Base-by-base conservation (phyloP, 495 filamentous ascomycete genomes). In the Cladorrhinum samala region DNA sequence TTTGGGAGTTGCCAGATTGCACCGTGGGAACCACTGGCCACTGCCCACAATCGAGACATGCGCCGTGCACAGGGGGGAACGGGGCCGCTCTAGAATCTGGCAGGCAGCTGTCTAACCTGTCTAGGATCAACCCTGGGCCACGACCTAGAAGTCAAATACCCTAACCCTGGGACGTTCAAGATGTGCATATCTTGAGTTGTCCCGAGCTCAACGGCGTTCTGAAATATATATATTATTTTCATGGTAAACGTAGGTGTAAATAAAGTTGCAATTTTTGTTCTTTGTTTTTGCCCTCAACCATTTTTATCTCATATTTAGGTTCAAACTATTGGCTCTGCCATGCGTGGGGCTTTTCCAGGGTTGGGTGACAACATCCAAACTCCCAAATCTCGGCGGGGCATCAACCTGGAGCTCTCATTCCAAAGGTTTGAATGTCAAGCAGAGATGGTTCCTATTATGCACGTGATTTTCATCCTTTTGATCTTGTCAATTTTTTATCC, bases 1-100 rank as follows among this genome's bases (percentile, higher is more conserved):
- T 40, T 47, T 48, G 55, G 55, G 46, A 52, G 59, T 65, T 67
- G 65, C 65, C 65, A 67, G 65, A 67, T 67, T 67, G 64, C 65
- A 59, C 44, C n/a, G n/a, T n/a, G n/a, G n/a, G n/a, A 44, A 45
- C 38, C 36, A 40, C 38, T 49, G 42, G 43, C 43, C 38, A 19
- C 46, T 51, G 40, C 27, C 27, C 27, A 45, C 52, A 39, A 50
- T 55, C 55, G 13, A 61, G 48, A 41, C 50, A 56, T 48, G 61
- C 55, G 50, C 46, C 57, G 11, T 33, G 27, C 49, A 43, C 49
- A 53, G 53, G 55, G 59, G 53, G n/a, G n/a, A n/a, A 52, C 49
- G 54, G 21, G 37, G 42, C 43, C 49, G n/a, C n/a, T n/a, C 27
- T 27, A 46, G 37, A 50, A 25, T 55, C 46, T 41, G 47, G 36